Evolutionary conservation across 169 alveolate genomes (phyloP), one percentile per base, ranked within the genome.

Genomic region (Eimeria sp.): DNA sequence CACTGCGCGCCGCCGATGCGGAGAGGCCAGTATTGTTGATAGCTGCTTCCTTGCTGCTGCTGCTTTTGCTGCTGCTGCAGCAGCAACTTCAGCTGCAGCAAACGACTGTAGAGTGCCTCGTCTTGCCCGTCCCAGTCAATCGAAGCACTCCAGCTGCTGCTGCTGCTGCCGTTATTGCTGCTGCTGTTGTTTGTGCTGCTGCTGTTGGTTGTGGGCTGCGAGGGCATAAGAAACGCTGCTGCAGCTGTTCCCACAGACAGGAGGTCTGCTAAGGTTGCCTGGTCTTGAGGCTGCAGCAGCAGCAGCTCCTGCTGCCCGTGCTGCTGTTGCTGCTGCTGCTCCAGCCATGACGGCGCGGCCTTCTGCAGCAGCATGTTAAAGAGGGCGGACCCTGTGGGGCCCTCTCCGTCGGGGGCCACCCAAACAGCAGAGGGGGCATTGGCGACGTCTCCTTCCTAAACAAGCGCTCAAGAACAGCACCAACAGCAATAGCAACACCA

Each of bases 41-140:
- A 18, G 89, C 18, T 57, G 91, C 61, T 22, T 22, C 57, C 72
- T 1, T 82, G 54, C n/a, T n/a, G 47, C 25, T 54, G 45, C 73
- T 51, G 25, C 91, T 65, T 34, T 40, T 43, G 89, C 61, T 83
- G 91, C 61, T 49, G 91, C 51, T 11, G 54, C 72, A 83, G 91
- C 91, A 51, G 76, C 76, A 83, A 9, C 57, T 83, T 83, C 18
- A 54, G 51, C 51, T 57, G 49, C 76, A 83, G 45, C 91, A 83
- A 9, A 27, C 47, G 58, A 30, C 76, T 54, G 76, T 43, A 83
- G 1, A 83, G 3, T 30, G 72, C 91, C 91, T 83, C 91, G 61
- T 83, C 91, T 47, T 83, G 91, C 13, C 91, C 91, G 63, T 83
- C 75, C 91, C 91, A 83, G 91, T 83, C 91, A 34, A 83, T n/a